Evolutionary conservation across 805 yeast genomes (phyloP).

Genomic region (Ogataea ganodermae): DNA sequence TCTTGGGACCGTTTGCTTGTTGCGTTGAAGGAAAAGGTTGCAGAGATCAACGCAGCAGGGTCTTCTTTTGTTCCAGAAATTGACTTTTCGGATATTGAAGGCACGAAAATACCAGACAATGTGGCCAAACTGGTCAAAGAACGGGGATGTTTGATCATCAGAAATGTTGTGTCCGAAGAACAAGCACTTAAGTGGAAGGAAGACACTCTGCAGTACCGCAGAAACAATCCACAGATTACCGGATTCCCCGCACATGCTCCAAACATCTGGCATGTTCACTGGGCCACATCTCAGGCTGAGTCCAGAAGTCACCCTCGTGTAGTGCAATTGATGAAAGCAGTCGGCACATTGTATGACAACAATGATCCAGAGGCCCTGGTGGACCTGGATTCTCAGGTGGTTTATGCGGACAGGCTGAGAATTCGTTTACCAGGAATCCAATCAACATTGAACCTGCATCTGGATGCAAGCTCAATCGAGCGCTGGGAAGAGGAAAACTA

Average conservation of each 20-base stretch:
- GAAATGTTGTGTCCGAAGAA: slow-evolving; percentile 33
- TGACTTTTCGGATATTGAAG: slow-evolving; percentile 25
- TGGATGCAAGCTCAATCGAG: slow-evolving; percentile 46
- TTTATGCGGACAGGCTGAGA: slow-evolving; percentile 46
- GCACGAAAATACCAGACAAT: slow-evolving; percentile 8
- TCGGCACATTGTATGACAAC: slow-evolving; percentile 14
- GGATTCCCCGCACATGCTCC: slow-evolving; percentile 32
- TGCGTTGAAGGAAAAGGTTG: slow-evolving; percentile 27
- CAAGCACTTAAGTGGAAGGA: slow-evolving; percentile 29
- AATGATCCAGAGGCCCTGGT: slow-evolving; percentile 29
- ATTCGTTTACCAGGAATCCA: slow-evolving; percentile 42
- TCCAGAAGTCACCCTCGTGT: slow-evolving; percentile 43
- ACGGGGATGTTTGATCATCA: slow-evolving; percentile 35
- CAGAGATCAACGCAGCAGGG: slow-evolving; percentile 27
- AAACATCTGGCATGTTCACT: slow-evolving; percentile 37
- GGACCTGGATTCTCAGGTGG: slow-evolving; percentile 36
- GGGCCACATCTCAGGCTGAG: slow-evolving; percentile 41
- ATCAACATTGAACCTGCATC: slow-evolving; percentile 40
- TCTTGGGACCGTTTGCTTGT: slow-evolving; percentile 35
- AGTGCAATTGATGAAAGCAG: slow-evolving; percentile 28
- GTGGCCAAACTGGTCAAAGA: slow-evolving; percentile 13
- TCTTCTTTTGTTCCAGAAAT: slow-evolving; percentile 28
- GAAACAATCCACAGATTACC: slow-evolving; percentile 32
- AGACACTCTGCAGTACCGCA: slow-evolving; percentile 25
- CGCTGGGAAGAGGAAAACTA: slow-evolving; percentile 48